phyloP scores from a whole-genome alignment of 331 rosid species.

The Erythrophleum ivorense region DNA sequence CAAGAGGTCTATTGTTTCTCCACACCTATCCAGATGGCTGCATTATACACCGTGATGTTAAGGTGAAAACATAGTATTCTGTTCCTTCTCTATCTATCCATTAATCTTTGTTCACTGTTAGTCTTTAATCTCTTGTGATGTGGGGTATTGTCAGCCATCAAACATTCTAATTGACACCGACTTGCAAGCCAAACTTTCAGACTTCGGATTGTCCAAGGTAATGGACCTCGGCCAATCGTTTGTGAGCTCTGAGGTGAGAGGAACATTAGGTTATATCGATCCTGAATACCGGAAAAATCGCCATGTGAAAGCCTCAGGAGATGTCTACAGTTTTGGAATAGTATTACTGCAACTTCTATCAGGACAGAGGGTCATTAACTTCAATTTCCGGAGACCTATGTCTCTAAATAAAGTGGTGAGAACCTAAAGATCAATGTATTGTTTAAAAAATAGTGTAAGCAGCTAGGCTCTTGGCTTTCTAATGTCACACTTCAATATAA shows the following conservation, averaged over 20 bases:
- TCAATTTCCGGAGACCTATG: slow-evolving; percentile 50
- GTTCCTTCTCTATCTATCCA: background rate
- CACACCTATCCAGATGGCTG: slow-evolving; percentile 66
- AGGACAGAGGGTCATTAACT: slow-evolving; percentile 61
- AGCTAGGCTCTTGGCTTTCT: background rate
- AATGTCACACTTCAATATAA: too few relatives aligned
- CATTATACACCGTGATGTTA: slow-evolving; percentile 73
- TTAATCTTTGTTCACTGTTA: background rate
- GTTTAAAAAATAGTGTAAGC: background rate
- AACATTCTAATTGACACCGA: slow-evolving; percentile 62
- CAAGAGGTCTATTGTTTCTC: slow-evolving; percentile 70
- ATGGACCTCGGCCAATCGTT: slow-evolving; percentile 62
- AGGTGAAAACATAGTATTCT: slow-evolving; percentile 44
- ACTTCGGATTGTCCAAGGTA: slow-evolving; percentile 68
- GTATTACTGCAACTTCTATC: slow-evolving; percentile 68
- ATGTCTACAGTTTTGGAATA: slow-evolving; percentile 73
- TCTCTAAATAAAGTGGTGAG: slow-evolving; percentile 63
- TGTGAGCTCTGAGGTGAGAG: slow-evolving; percentile 77
- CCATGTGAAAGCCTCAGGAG: slow-evolving; percentile 72
- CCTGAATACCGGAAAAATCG: slow-evolving; percentile 63
- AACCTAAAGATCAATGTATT: background rate
- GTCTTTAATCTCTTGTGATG: slow-evolving; percentile 1
- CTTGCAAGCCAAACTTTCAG: slow-evolving; percentile 70
- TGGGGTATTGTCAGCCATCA: slow-evolving; percentile 59
- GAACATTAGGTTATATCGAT: slow-evolving; percentile 75